A percentile compares a stretch with the other conserved stretches of the same genome.
phyloP scores from a whole-genome alignment of 768 basidiomycete genomes.

The Calocybe indica region DNA sequence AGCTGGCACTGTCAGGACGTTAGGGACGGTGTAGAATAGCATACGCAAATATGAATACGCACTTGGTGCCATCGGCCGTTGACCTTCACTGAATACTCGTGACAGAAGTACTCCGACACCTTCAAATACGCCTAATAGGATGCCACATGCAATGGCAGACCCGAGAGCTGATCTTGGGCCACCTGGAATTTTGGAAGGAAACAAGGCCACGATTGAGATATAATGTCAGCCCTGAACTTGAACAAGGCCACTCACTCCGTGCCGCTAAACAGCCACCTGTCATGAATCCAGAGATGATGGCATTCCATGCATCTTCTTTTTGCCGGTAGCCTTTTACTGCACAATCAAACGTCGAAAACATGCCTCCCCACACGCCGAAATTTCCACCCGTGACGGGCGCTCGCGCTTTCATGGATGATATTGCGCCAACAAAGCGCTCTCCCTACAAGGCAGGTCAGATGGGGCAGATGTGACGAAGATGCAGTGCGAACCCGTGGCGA shows the following conservation, averaged over 20 bases:
- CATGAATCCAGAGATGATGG: conserved; percentile 96
- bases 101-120: conserved; percentile 92
- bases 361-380: conserved; percentile 93
- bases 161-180: conserved; percentile 88
- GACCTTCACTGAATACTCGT: conserved; percentile 81
- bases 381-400: conserved; percentile 98
- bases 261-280: conserved; percentile 95
- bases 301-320: conserved; percentile 99
- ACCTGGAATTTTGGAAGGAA: conserved; percentile 40
- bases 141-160: conserved; percentile 94
- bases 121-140: conserved; percentile 90
- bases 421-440: conserved; percentile 88
- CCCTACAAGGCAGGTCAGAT: conserved; percentile 44
- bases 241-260: conserved; percentile 61
- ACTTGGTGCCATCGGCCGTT: conserved; percentile 77
- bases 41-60: conserved; percentile 24
- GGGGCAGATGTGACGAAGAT: conserved; percentile 2
- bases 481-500: conserved; percentile 76
- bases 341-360: conserved; percentile 99
- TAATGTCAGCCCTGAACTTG: too few species aligned
- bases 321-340: conserved; percentile 95
- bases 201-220: background rate
- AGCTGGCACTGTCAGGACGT: conserved; percentile 41
- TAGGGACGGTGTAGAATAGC: conserved; percentile 4
- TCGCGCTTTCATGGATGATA: conserved; percentile 95